phyloP scores from a whole-genome alignment of 306 rosid species.

The Fragaria iinumae region DNA sequence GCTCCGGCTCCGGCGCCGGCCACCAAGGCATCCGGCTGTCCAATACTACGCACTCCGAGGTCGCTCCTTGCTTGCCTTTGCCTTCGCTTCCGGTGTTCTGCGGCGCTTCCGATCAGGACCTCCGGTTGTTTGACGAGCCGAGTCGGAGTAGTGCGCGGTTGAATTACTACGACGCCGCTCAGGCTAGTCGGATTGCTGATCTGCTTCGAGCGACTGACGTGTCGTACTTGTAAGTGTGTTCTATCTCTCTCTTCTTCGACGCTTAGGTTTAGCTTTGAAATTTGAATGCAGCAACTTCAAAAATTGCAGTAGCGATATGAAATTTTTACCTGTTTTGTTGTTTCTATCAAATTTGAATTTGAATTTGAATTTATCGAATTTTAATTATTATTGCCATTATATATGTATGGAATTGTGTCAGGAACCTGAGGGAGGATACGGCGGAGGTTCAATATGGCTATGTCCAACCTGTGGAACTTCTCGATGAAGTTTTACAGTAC shows the following conservation, averaged over 20 bases:
- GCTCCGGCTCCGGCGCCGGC: conserved; percentile 31
- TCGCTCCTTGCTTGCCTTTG: conserved; percentile 83
- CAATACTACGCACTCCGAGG: conserved; percentile 82
- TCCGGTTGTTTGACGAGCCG: conserved; percentile 60
- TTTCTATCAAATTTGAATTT: neutral
- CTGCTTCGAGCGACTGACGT: conserved; percentile 80
- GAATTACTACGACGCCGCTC: conserved; percentile 51
- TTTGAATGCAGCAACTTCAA: conserved; percentile 15
- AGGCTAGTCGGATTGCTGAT: conserved; percentile 76
- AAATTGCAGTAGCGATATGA: conserved; percentile 5
- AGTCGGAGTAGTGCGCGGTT: conserved; percentile 26
- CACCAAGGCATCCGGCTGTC: conserved; percentile 69
- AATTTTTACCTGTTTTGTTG: neutral
- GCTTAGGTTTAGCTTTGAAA: conserved; percentile 16
- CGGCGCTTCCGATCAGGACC: conserved; percentile 69
- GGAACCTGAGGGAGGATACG: conserved; percentile 79
- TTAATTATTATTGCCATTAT: neutral
- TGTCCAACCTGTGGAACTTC: conserved; percentile 64
- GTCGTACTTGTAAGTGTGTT: conserved; percentile 72
- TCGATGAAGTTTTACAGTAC: conserved; percentile 70
- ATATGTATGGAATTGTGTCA: conserved; percentile 28
- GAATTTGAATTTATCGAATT: conserved; percentile 6
- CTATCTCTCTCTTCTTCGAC: neutral
- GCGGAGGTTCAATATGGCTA: conserved; percentile 36
- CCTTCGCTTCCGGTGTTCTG: conserved; percentile 93